phyloP scores from a whole-genome alignment of 1,284 basidiomycete species.

The Sanghuangporus baumii region DNA sequence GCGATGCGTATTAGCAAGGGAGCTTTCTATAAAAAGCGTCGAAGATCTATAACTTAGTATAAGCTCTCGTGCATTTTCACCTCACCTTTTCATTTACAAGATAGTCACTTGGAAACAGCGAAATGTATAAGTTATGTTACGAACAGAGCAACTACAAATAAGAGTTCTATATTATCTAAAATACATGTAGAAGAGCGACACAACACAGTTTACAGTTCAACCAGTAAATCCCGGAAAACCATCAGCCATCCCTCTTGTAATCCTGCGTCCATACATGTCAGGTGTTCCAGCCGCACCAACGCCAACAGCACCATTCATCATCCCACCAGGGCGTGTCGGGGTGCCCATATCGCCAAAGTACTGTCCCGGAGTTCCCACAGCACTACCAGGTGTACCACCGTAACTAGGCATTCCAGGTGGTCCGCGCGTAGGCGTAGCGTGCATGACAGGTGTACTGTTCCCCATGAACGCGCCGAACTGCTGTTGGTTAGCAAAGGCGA shows the following conservation, averaged over 20 bases:
- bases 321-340: slow-evolving; percentile 8
- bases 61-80: not conserved
- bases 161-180: not conserved
- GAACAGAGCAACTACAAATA: too few relatives aligned
- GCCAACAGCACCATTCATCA: slow-evolving; percentile 9
- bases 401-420: not conserved
- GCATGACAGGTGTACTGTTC: not conserved
- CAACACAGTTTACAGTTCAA: not conserved
- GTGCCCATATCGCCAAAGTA: slow-evolving; percentile 11
- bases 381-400: not conserved
- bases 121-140: too few relatives aligned
- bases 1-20: slow-evolving; percentile 60
- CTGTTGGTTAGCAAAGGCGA: not conserved
- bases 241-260: slow-evolving; percentile 17
- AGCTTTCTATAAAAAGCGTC: slow-evolving; percentile 68
- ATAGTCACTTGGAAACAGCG: too few relatives aligned
- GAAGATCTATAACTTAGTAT: slow-evolving; percentile 30
- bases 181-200: not conserved
- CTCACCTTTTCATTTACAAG: not conserved
- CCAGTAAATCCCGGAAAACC: slow-evolving; percentile 8
- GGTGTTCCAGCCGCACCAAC: slow-evolving; percentile 2
- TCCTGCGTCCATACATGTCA: slow-evolving; percentile 15
- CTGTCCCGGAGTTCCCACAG: not conserved
- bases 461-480: not conserved
- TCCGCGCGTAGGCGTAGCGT: not conserved